Percentiles rank a stretch among this genome's conserved stretches.
These are phyloP conservation scores for Teratosphaeria epicoccoides DNA, from an alignment of 2,329 filamentous ascomycete species.

Conservation along the genomic window DNA sequence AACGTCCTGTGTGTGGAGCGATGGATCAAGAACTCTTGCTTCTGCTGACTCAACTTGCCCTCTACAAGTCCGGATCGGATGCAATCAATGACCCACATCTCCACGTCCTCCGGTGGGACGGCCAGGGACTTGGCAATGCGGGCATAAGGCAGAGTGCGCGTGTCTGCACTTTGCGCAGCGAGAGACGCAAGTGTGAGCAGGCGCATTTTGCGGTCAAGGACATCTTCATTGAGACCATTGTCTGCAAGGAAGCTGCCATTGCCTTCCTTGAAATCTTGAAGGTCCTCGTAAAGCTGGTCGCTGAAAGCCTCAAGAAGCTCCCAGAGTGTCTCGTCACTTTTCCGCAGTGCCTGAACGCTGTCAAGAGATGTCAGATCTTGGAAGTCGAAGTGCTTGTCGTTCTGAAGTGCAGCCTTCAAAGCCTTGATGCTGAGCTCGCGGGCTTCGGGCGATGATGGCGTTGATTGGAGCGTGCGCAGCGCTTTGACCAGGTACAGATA, in stretches of 20 bases:
- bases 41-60: conserved; percentile 89
- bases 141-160: conserved; percentile 78
- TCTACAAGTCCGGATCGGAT: conserved; percentile 93
- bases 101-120: conserved; percentile 72
- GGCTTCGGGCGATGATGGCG: conserved; percentile 44
- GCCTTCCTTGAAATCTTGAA: conserved; percentile 89
- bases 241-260: conserved; percentile 76
- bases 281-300: conserved; percentile 87
- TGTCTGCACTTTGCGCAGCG: conserved; percentile 64
- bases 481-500: conserved; percentile 67
- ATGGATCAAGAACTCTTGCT: conserved; percentile 89
- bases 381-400: conserved; percentile 60
- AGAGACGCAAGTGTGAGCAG: conserved; percentile 86
- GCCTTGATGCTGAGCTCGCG: conserved; percentile 52
- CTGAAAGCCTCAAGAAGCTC: conserved; percentile 94
- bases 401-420: conserved; percentile 55
- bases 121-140: conserved; percentile 77
- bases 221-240: conserved; percentile 58
- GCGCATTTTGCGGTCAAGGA: conserved; percentile 88
- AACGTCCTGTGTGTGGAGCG: conserved; percentile 94
- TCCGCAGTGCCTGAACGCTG: conserved; percentile 74
- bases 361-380: conserved; percentile 60
- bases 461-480: conserved; percentile 60
- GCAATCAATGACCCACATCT: conserved; percentile 98
- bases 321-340: conserved; percentile 73